A percentile compares a stretch with the other conserved stretches of the same genome.
Conservation (phyloP, 2,329 filamentous ascomycete species). For the Colletotrichum neosansevieriae region DNA sequence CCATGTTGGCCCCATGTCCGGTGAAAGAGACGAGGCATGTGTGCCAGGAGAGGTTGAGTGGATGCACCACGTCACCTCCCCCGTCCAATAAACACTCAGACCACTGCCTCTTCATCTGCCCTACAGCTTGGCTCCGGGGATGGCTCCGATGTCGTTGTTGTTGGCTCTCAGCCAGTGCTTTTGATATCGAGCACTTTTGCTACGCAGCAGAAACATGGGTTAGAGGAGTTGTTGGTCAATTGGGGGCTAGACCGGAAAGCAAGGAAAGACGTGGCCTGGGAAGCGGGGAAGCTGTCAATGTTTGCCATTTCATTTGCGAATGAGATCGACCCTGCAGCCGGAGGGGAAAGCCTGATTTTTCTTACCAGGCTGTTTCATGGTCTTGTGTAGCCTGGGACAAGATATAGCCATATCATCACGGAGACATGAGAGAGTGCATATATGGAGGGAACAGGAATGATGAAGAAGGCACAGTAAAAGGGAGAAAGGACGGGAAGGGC, state of each 20-base stretch:
- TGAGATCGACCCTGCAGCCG: background rate
- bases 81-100: constrained; percentile 18
- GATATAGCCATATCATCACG: constrained; percentile 4
- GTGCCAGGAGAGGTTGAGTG: too few relatives aligned
- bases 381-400: constrained; percentile 1
- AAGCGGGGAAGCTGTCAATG: constrained; percentile 26
- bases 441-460: background rate
- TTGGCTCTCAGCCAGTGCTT: constrained; percentile 28
- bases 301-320: constrained; percentile 25
- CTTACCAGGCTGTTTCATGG: background rate
- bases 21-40: constrained; percentile 12
- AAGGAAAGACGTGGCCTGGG: constrained; percentile 19
- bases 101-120: constrained; percentile 22
- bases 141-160: background rate
- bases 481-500: too few relatives aligned
- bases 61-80: too few relatives aligned
- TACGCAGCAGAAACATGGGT: constrained; percentile 21
- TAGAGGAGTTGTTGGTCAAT: background rate
- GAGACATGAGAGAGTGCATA: background rate
- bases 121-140: constrained; percentile 23
- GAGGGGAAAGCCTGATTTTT: constrained; percentile 16
- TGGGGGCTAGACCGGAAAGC: constrained; percentile 20
- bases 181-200: constrained; percentile 16
- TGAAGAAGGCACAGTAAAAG: background rate
- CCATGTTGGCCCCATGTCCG: constrained; percentile 29